Percentiles rank a stretch among this genome's conserved stretches.
These are phyloP conservation scores for Leishmania mexicana DNA, from an alignment of 208 protist species.

Conservation along the genomic window DNA sequence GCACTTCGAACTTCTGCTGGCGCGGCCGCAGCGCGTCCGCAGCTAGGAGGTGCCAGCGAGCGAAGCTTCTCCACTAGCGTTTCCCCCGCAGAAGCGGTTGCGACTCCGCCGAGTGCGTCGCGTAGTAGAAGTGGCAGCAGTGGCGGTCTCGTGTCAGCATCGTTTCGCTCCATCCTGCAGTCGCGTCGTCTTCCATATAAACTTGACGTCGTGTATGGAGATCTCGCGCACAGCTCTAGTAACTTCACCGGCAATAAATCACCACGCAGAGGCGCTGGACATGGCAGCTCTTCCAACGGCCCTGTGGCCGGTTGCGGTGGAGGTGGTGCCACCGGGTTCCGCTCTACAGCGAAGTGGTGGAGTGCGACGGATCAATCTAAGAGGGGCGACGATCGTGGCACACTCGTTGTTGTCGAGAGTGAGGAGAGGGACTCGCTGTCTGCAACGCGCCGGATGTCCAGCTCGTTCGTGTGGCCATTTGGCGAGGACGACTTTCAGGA, in stretches of 20 bases:
- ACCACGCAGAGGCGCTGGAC: not conserved
- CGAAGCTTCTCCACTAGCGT: not conserved
- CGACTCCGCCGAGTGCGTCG: not conserved
- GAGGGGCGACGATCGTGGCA: not conserved
- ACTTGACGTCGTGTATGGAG: conserved; percentile 11
- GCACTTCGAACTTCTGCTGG: not conserved
- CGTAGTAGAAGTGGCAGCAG: conserved; percentile 17
- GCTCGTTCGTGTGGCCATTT: not conserved
- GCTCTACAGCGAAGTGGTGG: not conserved
- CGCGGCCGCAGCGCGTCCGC: not conserved
- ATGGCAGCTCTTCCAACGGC: not conserved
- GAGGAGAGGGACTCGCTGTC: not conserved
- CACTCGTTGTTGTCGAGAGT: not conserved
- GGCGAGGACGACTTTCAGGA: not conserved
- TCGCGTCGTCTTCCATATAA: conserved; percentile 12
- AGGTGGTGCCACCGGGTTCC: not conserved
- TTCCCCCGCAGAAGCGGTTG: not conserved
- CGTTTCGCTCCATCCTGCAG: conserved; percentile 25
- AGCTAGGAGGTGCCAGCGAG: not conserved
- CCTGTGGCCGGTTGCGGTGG: not conserved
- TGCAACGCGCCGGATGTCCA: not conserved
- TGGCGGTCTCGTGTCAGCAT: conserved; percentile 8
- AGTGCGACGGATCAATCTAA: not conserved
- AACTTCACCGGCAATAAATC: not conserved
- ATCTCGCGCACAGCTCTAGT: not conserved